phyloP scores from a whole-genome alignment of 1,284 basidiomycete genomes.

The Pyrrhoderma noxium region DNA sequence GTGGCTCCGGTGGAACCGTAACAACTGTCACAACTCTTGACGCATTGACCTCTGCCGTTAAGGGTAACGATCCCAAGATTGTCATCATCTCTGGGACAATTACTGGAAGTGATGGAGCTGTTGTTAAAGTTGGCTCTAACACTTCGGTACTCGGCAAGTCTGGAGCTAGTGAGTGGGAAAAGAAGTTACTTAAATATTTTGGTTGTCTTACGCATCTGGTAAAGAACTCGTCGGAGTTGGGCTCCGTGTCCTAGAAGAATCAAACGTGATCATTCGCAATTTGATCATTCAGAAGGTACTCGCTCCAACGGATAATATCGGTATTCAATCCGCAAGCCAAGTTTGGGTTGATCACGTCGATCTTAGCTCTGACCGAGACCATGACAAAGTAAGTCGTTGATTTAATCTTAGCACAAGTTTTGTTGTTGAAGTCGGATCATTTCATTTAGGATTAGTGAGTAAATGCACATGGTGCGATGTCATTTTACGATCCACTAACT shows the following conservation, averaged over 20 bases:
- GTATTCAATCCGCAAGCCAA: conserved; percentile 35
- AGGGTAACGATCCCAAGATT: conserved; percentile 36
- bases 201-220: neutral
- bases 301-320: conserved; percentile 38
- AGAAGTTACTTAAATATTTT: too few species aligned
- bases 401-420: neutral
- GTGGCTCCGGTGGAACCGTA: conserved; percentile 37
- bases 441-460: conserved; percentile 17
- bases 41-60: conserved; percentile 36
- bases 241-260: conserved; percentile 34
- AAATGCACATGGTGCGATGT: too few species aligned
- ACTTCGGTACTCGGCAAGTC: conserved; percentile 34
- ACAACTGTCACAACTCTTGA: conserved; percentile 37
- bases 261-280: conserved; percentile 44
- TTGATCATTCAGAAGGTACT: conserved; percentile 43
- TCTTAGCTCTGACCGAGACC: conserved; percentile 31
- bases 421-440: neutral
- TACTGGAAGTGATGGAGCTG: conserved; percentile 30
- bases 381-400: conserved; percentile 35
- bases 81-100: conserved; percentile 40
- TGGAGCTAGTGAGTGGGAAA: conserved; percentile 24
- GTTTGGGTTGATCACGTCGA: conserved; percentile 44
- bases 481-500: neutral
- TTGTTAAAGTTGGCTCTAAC: conserved; percentile 38
- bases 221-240: conserved; percentile 34